Conservation (phyloP, 352 stramenopile genomes). For the Phytopythium litorale region DNA sequence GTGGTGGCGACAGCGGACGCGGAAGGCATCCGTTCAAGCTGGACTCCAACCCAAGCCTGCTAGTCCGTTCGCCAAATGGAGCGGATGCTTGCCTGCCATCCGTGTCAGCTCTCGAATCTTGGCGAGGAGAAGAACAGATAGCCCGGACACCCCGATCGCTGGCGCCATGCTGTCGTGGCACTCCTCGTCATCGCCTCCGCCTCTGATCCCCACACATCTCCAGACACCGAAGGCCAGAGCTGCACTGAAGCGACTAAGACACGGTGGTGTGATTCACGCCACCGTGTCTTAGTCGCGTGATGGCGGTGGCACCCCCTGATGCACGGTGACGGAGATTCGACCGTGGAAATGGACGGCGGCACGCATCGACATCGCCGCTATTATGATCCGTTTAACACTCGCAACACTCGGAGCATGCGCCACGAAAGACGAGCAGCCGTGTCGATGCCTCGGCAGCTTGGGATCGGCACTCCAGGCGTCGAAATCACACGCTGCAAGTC, state of each 20-base stretch:
- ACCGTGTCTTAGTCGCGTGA: background rate
- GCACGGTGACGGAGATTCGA: background rate
- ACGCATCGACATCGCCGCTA: background rate
- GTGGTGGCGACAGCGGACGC: too few species aligned
- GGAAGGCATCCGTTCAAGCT: too few species aligned
- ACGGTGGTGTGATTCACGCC: too few species aligned
- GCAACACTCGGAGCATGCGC: background rate
- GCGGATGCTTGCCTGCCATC: background rate
- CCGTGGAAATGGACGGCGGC: background rate
- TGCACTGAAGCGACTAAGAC: background rate
- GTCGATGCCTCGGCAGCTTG: background rate
- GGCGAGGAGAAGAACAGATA: background rate
- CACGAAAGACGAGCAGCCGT: background rate
- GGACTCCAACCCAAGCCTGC: too few species aligned
- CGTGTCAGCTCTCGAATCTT: background rate
- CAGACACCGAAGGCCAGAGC: background rate
- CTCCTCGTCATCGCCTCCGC: background rate
- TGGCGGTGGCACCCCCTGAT: background rate
- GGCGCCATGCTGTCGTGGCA: background rate
- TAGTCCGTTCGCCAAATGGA: too few species aligned
- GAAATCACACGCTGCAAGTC: background rate
- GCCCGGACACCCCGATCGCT: background rate
- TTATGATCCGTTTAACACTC: background rate
- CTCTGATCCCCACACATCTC: background rate
- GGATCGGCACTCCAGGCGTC: background rate